phyloP scores from a whole-genome alignment of 2,329 filamentous ascomycete genomes.

The Ceratocystis cacaofunesta region DNA sequence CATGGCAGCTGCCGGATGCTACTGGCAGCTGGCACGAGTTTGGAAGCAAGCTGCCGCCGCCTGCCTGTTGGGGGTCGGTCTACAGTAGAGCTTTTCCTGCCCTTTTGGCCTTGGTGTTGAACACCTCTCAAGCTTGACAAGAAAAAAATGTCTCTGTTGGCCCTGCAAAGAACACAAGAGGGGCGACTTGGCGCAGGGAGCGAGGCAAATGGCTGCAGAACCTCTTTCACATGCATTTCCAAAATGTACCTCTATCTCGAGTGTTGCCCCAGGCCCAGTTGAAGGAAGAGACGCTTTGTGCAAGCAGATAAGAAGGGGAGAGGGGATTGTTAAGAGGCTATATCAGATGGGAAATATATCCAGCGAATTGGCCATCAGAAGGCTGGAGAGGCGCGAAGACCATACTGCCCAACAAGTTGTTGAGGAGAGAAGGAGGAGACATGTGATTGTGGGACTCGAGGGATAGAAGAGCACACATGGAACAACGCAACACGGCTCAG shows the following conservation, averaged over 20 bases:
- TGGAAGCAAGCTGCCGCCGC: neutral
- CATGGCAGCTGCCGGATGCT: neutral
- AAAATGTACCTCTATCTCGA: neutral
- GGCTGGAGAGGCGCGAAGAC: neutral
- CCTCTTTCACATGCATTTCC: conserved; percentile 13
- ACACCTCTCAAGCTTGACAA: neutral
- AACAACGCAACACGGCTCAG: neutral
- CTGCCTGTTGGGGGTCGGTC: neutral
- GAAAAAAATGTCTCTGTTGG: neutral
- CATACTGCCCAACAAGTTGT: conserved; percentile 1
- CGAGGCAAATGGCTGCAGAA: neutral
- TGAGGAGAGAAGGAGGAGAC: neutral
- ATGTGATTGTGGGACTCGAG: neutral
- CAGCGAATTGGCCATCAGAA: neutral
- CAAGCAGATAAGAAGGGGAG: neutral
- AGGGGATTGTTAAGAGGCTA: neutral
- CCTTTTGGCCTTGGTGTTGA: too few relatives aligned
- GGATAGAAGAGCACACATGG: neutral
- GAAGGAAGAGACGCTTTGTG: neutral
- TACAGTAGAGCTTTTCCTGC: too few relatives aligned
- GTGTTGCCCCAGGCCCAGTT: neutral
- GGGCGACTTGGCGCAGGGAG: neutral
- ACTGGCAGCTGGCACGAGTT: neutral
- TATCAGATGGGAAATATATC: neutral
- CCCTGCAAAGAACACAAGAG: neutral